Evolutionary conservation across 2,329 filamentous ascomycete species (phyloP).

Genomic region (Trichoderma sp.): DNA sequence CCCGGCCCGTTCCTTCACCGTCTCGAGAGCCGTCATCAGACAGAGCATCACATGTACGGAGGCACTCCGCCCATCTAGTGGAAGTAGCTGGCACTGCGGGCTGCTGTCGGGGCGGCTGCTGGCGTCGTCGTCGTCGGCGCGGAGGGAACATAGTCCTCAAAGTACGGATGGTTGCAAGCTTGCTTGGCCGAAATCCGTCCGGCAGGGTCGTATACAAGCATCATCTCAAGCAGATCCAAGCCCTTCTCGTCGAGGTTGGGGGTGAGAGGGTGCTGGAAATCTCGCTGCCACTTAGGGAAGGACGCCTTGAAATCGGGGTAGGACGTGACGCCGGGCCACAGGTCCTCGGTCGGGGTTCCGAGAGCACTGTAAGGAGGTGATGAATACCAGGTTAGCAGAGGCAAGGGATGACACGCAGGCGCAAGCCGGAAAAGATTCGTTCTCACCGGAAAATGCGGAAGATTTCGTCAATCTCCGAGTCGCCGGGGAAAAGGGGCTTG

Average conservation of each 20-base stretch:
- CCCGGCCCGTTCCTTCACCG: constrained; percentile 6
- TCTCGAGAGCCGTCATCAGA: background rate
- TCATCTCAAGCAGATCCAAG: constrained; percentile 66
- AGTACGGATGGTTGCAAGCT: constrained; percentile 82
- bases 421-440: background rate
- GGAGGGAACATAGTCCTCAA: constrained; percentile 50
- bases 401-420: background rate
- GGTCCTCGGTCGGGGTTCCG: constrained; percentile 78
- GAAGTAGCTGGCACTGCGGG: constrained; percentile 43
- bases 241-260: constrained; percentile 72
- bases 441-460: constrained; percentile 69
- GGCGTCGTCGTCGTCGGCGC: constrained; percentile 32
- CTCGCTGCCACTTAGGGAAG: constrained; percentile 87
- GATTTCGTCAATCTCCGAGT: constrained; percentile 64
- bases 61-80: constrained; percentile 38
- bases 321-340: constrained; percentile 90
- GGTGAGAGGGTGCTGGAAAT: constrained; percentile 66
- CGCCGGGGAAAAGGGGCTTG: constrained; percentile 88
- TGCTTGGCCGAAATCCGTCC: constrained; percentile 88
- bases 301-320: constrained; percentile 92
- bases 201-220: constrained; percentile 86
- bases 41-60: constrained; percentile 32
- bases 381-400: constrained; percentile 9
- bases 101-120: constrained; percentile 30
- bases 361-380: constrained; percentile 57